Evolutionary conservation across 2,329 filamentous ascomycete genomes (phyloP).

Genomic region (Microdochium nivale): DNA sequence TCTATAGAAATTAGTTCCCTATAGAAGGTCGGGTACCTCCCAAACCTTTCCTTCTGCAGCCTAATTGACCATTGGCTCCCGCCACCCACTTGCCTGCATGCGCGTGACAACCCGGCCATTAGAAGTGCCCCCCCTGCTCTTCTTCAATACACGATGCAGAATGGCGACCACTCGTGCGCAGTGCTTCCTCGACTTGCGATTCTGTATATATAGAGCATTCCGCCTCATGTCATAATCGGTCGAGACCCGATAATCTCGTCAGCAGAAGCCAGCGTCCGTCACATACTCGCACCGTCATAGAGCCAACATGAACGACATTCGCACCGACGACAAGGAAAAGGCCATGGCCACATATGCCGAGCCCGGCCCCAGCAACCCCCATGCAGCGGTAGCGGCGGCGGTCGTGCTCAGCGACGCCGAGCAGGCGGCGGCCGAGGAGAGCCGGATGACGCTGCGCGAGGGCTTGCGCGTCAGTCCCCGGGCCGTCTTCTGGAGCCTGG

Average conservation of each 20-base stretch:
- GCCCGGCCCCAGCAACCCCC: not conserved
- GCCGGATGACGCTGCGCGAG: conserved; percentile 28
- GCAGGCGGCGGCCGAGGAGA: conserved; percentile 30
- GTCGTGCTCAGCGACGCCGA: conserved; percentile 26
- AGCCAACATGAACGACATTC: not conserved
- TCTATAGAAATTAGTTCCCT: too few species aligned
- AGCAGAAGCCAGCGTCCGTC: not conserved
- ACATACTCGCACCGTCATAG: not conserved
- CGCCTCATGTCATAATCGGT: not conserved
- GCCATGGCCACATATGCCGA: not conserved
- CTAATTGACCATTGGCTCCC: too few species aligned
- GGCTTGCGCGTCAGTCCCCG: conserved; percentile 34
- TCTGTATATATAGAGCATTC: not conserved
- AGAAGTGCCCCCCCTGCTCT: too few species aligned
- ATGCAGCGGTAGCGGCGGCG: not conserved
- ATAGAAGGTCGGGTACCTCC: too few species aligned
- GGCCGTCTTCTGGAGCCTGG: conserved; percentile 36
- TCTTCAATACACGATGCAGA: too few species aligned
- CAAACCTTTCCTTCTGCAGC: too few species aligned
- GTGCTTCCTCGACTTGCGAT: too few species aligned
- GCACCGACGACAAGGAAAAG: not conserved
- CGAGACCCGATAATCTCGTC: not conserved
- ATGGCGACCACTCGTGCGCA: too few species aligned
- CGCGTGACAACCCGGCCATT: too few species aligned
- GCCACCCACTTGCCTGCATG: too few species aligned